phyloP scores from a whole-genome alignment of 371 early-diverging fungal species.

The Mucor plumbeus region DNA sequence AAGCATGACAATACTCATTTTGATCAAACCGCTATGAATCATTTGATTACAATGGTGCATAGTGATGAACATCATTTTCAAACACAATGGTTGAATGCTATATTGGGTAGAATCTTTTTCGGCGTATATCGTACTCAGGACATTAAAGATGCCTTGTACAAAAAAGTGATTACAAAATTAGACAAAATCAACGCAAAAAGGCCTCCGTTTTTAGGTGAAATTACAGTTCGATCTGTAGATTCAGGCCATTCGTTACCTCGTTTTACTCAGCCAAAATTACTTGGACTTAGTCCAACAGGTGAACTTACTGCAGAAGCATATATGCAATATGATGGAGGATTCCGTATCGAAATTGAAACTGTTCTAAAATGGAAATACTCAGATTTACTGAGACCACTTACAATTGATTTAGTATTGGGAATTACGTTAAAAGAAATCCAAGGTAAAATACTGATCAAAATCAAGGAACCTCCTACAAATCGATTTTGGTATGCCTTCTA shows the following conservation, averaged over 20 bases:
- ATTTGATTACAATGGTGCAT: slow-evolving; percentile 60
- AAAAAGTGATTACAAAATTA: slow-evolving; percentile 70
- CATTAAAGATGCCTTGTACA: slow-evolving; percentile 62
- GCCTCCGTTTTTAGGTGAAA: slow-evolving; percentile 82
- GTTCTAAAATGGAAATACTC: slow-evolving; percentile 61
- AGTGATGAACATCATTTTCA: slow-evolving; percentile 69
- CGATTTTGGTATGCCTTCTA: slow-evolving; percentile 91
- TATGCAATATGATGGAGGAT: slow-evolving; percentile 80
- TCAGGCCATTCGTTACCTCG: slow-evolving; percentile 83
- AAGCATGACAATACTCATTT: slow-evolving; percentile 52
- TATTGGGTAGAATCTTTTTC: slow-evolving; percentile 82
- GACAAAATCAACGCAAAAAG: slow-evolving; percentile 70
- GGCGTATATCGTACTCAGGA: slow-evolving; percentile 71
- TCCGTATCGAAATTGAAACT: slow-evolving; percentile 75
- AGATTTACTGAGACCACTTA: slow-evolving; percentile 65
- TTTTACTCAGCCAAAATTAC: slow-evolving; percentile 77
- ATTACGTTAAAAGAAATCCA: slow-evolving; percentile 72
- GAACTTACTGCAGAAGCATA: slow-evolving; percentile 77
- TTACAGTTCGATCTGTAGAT: slow-evolving; percentile 78
- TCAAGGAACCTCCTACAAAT: slow-evolving; percentile 88
- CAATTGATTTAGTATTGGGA: slow-evolving; percentile 79
- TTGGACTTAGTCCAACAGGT: slow-evolving; percentile 71
- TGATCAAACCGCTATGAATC: slow-evolving; percentile 60
- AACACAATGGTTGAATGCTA: slow-evolving; percentile 89
- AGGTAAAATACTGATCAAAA: slow-evolving; percentile 77